phyloP scores from a whole-genome alignment of 2,329 filamentous ascomycete genomes.

The Fusarium temperatum region DNA sequence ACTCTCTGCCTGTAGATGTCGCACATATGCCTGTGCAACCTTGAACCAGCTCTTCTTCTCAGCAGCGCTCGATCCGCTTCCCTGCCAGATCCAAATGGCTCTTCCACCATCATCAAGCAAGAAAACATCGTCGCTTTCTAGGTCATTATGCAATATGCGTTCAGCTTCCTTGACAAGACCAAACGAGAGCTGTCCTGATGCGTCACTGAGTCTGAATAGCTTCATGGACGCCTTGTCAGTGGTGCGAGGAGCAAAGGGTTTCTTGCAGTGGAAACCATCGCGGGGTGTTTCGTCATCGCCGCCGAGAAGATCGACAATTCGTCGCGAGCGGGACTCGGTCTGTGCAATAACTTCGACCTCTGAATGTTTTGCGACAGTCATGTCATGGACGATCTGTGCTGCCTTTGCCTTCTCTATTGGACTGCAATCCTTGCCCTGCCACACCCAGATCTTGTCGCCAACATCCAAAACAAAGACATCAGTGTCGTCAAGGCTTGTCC shows the following conservation, averaged over 20 bases:
- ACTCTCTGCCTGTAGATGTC: constrained; percentile 49
- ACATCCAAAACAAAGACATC: constrained; percentile 74
- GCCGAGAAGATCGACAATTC: constrained; percentile 66
- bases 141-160: constrained; percentile 55
- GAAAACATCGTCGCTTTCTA: constrained; percentile 70
- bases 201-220: constrained; percentile 71
- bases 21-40: constrained; percentile 65
- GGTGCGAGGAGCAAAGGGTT: constrained; percentile 49
- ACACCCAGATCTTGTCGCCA: constrained; percentile 72
- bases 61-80: constrained; percentile 62
- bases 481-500: constrained; percentile 69
- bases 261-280: constrained; percentile 51
- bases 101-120: constrained; percentile 66
- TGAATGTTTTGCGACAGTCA: constrained; percentile 69
- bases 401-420: constrained; percentile 76
- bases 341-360: constrained; percentile 74
- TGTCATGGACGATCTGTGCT: constrained; percentile 72
- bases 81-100: constrained; percentile 74
- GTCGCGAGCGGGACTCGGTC: constrained; percentile 62
- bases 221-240: constrained; percentile 46
- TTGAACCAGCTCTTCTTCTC: constrained; percentile 70
- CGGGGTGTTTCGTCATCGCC: constrained; percentile 54
- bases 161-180: constrained; percentile 65
- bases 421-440: constrained; percentile 72
- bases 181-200: constrained; percentile 65